Conservation (phyloP, 2,329 filamentous ascomycete species). For the Leptographium wingfieldii region DNA sequence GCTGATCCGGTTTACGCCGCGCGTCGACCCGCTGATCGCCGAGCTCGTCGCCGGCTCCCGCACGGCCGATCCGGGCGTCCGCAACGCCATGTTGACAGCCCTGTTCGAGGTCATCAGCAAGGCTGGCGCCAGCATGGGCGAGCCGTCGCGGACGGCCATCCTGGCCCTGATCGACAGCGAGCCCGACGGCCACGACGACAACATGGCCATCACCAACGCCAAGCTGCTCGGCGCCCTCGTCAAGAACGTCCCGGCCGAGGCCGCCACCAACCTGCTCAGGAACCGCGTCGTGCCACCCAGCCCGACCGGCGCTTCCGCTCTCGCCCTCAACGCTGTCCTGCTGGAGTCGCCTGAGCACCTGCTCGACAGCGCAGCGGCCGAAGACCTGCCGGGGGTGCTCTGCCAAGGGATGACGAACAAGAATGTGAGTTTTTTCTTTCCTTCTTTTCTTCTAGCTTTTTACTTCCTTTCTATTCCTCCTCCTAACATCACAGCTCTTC, state of each 20-base stretch:
- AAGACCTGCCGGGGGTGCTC: slow-evolving; percentile 66
- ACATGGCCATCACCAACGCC: slow-evolving; percentile 81
- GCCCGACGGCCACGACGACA: slow-evolving; percentile 61
- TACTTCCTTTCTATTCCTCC: background rate
- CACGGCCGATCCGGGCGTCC: slow-evolving; percentile 75
- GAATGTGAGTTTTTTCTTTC: slow-evolving; percentile 43
- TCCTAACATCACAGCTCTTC: slow-evolving; percentile 42
- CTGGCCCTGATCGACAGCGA: slow-evolving; percentile 78
- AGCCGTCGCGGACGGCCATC: slow-evolving; percentile 74
- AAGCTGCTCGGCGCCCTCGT: slow-evolving; percentile 81
- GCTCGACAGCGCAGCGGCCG: slow-evolving; percentile 49
- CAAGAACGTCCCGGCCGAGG: slow-evolving; percentile 67
- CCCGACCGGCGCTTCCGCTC: slow-evolving; percentile 64
- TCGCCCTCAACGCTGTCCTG: slow-evolving; percentile 81
- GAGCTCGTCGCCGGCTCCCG: slow-evolving; percentile 94
- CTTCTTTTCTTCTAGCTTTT: background rate
- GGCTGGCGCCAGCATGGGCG: slow-evolving; percentile 88
- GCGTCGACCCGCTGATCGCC: slow-evolving; percentile 83
- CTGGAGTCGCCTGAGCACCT: slow-evolving; percentile 65
- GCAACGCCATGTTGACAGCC: slow-evolving; percentile 92
- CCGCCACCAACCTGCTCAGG: slow-evolving; percentile 46
- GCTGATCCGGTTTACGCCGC: slow-evolving; percentile 86
- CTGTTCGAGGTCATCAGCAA: slow-evolving; percentile 94
- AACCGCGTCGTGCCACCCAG: slow-evolving; percentile 68
- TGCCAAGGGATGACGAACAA: slow-evolving; percentile 67